Percentiles rank a stretch among this genome's conserved stretches.
These are phyloP conservation scores for Trichophyton verrucosum DNA, from an alignment of 2,329 filamentous ascomycete genomes.

Conservation along the genomic window DNA sequence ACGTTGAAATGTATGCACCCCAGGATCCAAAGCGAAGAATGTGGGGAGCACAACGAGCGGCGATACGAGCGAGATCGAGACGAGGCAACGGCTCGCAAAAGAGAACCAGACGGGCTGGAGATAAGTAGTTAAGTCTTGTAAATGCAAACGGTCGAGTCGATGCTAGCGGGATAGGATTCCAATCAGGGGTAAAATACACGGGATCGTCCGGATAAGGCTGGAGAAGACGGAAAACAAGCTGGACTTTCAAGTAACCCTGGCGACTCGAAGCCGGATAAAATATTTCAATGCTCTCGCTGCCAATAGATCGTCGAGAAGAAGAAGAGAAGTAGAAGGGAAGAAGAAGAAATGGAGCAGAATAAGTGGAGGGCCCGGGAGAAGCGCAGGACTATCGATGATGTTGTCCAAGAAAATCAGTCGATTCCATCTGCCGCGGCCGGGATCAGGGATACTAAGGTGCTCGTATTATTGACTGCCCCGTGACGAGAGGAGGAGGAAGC, in stretches of 20 bases:
- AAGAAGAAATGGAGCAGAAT: not conserved
- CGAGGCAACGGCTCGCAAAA: not conserved
- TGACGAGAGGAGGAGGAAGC: not conserved
- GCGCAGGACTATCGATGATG: not conserved
- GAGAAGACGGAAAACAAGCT: not conserved
- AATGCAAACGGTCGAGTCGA: not conserved
- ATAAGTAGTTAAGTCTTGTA: no score
- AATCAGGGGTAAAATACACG: not conserved
- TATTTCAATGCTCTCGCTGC: no score
- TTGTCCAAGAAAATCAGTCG: conserved; percentile 2
- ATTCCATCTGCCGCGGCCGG: not conserved
- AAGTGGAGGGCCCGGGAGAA: not conserved
- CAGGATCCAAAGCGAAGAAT: not conserved
- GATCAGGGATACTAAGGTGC: not conserved
- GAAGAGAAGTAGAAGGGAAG: not conserved
- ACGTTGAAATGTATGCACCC: not conserved
- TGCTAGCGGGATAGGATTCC: not conserved
- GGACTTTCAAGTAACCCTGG: no score
- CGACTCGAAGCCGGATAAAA: no score
- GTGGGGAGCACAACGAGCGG: not conserved
- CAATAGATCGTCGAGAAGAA: not conserved
- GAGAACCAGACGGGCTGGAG: not conserved
- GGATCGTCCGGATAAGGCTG: conserved; percentile 3
- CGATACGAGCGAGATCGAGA: conserved; percentile 1
- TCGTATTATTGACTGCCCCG: not conserved